Evolutionary conservation across 2,329 filamentous ascomycete genomes (phyloP), one percentile per base, ranked within the genome.

Genomic region (Penicillium sp.): DNA sequence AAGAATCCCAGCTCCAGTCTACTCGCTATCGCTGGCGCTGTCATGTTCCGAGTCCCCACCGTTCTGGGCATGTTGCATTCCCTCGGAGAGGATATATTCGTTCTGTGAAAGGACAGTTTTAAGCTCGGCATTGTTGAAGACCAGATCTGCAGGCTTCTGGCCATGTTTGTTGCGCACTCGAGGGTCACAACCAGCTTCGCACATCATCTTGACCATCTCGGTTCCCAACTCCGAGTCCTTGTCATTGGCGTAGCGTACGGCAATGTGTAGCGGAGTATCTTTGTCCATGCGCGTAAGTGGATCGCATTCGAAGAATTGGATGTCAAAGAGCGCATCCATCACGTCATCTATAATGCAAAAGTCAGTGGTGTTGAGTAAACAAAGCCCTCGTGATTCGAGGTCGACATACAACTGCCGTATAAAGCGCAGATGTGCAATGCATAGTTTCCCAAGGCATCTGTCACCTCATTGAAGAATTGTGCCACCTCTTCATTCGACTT

Each of bases 391-490:
- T 27, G 20, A 5, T 26, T 34, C 26, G 14, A 17, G 26, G 16
- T 14, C 16, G n/a, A 73, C 82, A 53, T 71, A 90, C 85, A 95
- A 68, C 88, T 86, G 54, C 92, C 92, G 50, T 80, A 81, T 18
- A 78, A 74, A 20, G 90, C 90, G 33, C 89, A 92, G 53, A 95
- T 79, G 66, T 96, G 92, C 62, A 95, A 80, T 20, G 89, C 79
- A 60, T 90, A 79, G 66, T 90, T 89, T 35, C 92, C 92, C 68
- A 95, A 74, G 8, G 88, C 80, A 55, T 92, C 88, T 30, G 79
- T 84, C 34, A 89, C 85, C 32, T 78, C 76, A 72, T 98, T 98
- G 62, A 98, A 79, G 50, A 94, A 80, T 34, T 76, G 64, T 22
- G 88, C 80, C 44, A 86, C 79, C 55, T 84, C 74, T 42, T 78